Evolutionary conservation across 179 eudicot species (phyloP), one percentile per base, ranked within the genome.

Genomic region (Amaranthus tricolor): DNA sequence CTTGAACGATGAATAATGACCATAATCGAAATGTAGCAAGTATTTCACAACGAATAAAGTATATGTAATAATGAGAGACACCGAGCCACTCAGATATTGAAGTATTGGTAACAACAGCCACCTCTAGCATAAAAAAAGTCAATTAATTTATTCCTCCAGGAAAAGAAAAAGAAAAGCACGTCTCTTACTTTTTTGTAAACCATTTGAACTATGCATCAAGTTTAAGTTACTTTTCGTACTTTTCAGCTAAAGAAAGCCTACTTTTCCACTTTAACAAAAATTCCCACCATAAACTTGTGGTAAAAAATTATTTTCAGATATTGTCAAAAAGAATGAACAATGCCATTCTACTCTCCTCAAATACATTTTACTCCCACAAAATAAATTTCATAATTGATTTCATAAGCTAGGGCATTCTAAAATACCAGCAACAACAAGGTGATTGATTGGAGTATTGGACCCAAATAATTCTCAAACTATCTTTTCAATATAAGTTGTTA

Each of bases 391-490:
- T 15, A 40, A 43, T 15, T 64, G 43, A 13, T 11, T 4, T 9
- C 6, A 64, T 6, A 20, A 6, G 68, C 51, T 43, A 63, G 45
- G 15, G 19, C 68, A 43, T 63, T 54, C 6, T 54, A 14, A 54
- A 11, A n/a, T 54, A 12, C 6, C 16, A 10, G 16, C 58, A 54
- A 54, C 58, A 54, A 12, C 17, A 15, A 12, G 16, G 58, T 54
- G 6, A 54, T 54, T 54, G 16, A 54, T 54, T 6, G n/a, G 19
- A 11, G 40, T 20, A 45, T 65, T 45, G 19, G 47, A 65, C 68
- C 68, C 68, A 65, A 7, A 21, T 52, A 21, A 65, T 44, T 47
- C 68, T 65, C 53, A 47, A 49, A 65, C 13, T 8, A 65, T 47
- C 24, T 65, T 67, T 67, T 50, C 70, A 50, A 50, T 44, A 66